Evolutionary conservation across 2,329 filamentous ascomycete species (phyloP).

Genomic region (Clonostachys rosea): DNA sequence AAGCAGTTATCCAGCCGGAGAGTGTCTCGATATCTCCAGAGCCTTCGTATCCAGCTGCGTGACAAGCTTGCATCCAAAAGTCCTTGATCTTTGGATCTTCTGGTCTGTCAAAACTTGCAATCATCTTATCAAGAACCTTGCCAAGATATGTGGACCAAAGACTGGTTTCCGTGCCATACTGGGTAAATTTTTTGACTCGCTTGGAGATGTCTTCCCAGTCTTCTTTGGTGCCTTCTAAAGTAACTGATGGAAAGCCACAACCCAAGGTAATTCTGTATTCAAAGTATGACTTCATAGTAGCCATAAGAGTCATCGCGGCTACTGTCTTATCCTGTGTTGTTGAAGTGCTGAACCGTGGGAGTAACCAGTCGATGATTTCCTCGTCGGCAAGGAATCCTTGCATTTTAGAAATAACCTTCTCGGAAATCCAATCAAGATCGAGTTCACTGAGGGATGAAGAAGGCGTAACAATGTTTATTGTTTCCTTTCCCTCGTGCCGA

Average conservation of each 20-base stretch:
- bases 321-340: slow-evolving; percentile 32
- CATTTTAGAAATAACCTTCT: slow-evolving; percentile 16
- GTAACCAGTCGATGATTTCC: slow-evolving; percentile 37
- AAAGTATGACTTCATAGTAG: slow-evolving; percentile 44
- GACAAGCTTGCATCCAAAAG: slow-evolving; percentile 27
- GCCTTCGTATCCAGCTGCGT: background rate
- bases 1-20: slow-evolving; percentile 1
- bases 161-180: background rate
- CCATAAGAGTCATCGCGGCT: slow-evolving; percentile 45
- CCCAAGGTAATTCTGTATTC: slow-evolving; percentile 14
- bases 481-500: slow-evolving; percentile 23
- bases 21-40: background rate
- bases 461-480: slow-evolving; percentile 1
- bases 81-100: slow-evolving; percentile 12
- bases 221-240: slow-evolving; percentile 35
- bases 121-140: slow-evolving; percentile 29
- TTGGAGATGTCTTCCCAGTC: slow-evolving; percentile 33
- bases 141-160: background rate
- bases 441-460: background rate
- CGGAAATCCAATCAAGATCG: background rate
- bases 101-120: slow-evolving; percentile 26
- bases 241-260: slow-evolving; percentile 48
- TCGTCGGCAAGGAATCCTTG: slow-evolving; percentile 32
- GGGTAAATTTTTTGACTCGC: background rate
- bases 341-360: slow-evolving; percentile 48